Evolutionary conservation across 192 early-diverging fungal species (phyloP).

Genomic region (Spizellomyces punctatus): DNA sequence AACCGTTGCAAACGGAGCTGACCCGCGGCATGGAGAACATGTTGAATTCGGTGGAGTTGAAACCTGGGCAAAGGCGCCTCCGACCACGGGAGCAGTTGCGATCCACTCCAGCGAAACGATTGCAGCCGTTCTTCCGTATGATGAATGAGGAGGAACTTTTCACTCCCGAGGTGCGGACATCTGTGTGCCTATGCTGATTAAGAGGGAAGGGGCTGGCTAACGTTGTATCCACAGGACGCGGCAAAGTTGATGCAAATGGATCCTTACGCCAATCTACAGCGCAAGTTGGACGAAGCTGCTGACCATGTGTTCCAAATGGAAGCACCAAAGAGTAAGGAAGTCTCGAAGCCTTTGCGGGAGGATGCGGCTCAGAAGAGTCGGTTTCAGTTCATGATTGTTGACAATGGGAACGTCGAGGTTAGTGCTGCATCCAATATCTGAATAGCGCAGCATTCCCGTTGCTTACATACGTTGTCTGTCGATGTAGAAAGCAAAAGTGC

Average conservation of each 20-base stretch:
- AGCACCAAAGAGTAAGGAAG: conserved; percentile 22
- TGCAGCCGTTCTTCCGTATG: conserved; percentile 78
- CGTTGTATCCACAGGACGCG: conserved; percentile 55
- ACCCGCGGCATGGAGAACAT: conserved; percentile 83
- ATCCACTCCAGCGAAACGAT: conserved; percentile 50
- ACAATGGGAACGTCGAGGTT: conserved; percentile 48
- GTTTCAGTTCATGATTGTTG: conserved; percentile 64
- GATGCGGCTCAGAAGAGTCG: conserved; percentile 40
- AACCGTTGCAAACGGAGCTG: conserved; percentile 67
- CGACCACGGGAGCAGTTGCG: conserved; percentile 36
- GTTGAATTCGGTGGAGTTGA: conserved; percentile 41
- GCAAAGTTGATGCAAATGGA: conserved; percentile 76
- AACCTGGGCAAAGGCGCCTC: not conserved
- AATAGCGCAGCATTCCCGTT: not conserved
- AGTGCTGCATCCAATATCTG: conserved; percentile 5
- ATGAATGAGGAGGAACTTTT: conserved; percentile 79
- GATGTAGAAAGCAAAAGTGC: conserved; percentile 47
- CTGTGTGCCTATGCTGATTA: conserved; percentile 7
- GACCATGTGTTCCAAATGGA: conserved; percentile 36
- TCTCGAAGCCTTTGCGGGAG: conserved; percentile 29
- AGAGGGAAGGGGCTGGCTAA: too few relatives aligned
- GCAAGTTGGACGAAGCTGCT: conserved; percentile 39
- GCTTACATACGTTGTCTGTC: conserved; percentile 7
- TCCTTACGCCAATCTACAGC: conserved; percentile 51
- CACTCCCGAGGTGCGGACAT: conserved; percentile 53